A percentile compares a stretch with the other conserved stretches of the same genome.
These are phyloP conservation scores for Coffea canephora DNA, from an alignment of 257 asterid species.

Conservation along the genomic window DNA sequence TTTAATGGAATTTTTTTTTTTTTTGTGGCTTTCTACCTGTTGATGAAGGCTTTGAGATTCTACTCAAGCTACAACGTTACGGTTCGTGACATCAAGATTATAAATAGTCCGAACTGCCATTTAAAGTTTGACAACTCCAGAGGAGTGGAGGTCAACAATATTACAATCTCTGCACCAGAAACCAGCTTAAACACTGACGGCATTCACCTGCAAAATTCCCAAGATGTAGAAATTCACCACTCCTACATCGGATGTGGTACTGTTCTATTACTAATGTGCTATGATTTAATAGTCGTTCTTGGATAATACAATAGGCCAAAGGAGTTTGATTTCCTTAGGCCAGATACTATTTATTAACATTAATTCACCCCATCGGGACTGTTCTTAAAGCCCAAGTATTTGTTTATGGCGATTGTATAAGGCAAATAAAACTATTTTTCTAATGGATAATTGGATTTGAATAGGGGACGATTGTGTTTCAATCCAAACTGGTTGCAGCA, in stretches of 20 bases:
- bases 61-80: constrained; percentile 51
- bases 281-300: too few species aligned
- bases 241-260: constrained; percentile 65
- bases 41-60: constrained; percentile 71
- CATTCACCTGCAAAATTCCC: constrained; percentile 79
- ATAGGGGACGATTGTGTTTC: constrained; percentile 91
- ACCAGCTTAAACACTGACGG: constrained; percentile 82
- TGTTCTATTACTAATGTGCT: too few species aligned
- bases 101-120: constrained; percentile 75
- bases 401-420: not conserved
- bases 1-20: not conserved
- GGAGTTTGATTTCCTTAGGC: not conserved
- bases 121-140: constrained; percentile 68
- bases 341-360: not conserved
- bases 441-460: not conserved
- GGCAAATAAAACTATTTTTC: not conserved
- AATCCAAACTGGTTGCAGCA: constrained; percentile 79
- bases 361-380: not conserved
- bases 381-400: not conserved
- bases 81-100: constrained; percentile 48
- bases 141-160: constrained; percentile 49
- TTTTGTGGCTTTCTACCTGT: not conserved
- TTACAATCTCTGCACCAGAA: constrained; percentile 76
- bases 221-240: constrained; percentile 65
- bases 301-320: not conserved